phyloP scores from a whole-genome alignment of 2,329 filamentous ascomycete species.

The Dendryphion nanum region DNA sequence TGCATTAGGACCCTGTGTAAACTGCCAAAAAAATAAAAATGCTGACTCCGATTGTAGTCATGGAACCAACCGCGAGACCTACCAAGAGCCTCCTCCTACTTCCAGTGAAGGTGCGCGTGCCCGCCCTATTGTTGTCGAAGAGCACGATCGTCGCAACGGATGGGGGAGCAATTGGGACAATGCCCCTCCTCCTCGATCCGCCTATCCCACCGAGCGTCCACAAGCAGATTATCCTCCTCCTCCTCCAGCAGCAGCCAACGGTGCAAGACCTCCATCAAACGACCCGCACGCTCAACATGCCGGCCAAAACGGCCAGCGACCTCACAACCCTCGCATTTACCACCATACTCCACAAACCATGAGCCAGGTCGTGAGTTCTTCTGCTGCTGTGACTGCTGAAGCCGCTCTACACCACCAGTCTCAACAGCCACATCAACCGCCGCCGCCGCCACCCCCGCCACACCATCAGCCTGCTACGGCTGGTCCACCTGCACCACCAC shows the following conservation, averaged over 20 bases:
- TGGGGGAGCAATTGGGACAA: slow-evolving; percentile 14
- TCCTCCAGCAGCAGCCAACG: slow-evolving; percentile 5
- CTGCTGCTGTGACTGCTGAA: slow-evolving; percentile 37
- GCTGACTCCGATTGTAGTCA: slow-evolving; percentile 8
- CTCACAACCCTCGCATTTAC: slow-evolving; percentile 30
- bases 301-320: slow-evolving; percentile 17
- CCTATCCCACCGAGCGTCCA: slow-evolving; percentile 22
- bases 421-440: slow-evolving; percentile 15
- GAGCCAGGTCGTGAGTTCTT: slow-evolving; percentile 22
- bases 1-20: not conserved
- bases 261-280: slow-evolving; percentile 20
- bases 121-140: slow-evolving; percentile 47
- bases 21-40: not conserved
- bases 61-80: slow-evolving; percentile 26
- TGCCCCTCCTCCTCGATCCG: slow-evolving; percentile 19
- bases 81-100: slow-evolving; percentile 31
- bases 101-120: slow-evolving; percentile 44
- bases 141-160: slow-evolving; percentile 35
- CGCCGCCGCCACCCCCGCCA: slow-evolving; percentile 16
- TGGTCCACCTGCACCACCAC: slow-evolving; percentile 21
- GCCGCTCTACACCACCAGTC: slow-evolving; percentile 38
- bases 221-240: slow-evolving; percentile 20
- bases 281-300: slow-evolving; percentile 22
- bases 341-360: slow-evolving; percentile 29
- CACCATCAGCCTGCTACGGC: slow-evolving; percentile 2